A percentile compares a stretch with the other conserved stretches of the same genome.
These are phyloP conservation scores for Gynostemma pentaphyllum DNA, from an alignment of 306 rosid species.

Conservation along the genomic window DNA sequence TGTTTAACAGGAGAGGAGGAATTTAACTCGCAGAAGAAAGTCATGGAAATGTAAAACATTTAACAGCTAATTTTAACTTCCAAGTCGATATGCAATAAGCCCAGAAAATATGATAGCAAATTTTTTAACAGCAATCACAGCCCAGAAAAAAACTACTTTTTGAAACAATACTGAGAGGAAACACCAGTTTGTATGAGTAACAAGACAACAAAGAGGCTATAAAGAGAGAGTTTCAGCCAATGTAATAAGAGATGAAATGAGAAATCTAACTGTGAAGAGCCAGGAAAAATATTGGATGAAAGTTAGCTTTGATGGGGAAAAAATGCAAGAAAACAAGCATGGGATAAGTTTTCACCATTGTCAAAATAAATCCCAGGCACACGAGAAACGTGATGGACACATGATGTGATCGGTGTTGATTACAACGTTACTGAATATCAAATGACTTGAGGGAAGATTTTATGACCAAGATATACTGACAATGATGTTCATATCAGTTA, in stretches of 20 bases:
- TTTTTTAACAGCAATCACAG: not conserved
- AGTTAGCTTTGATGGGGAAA: not conserved
- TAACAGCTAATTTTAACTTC: not conserved
- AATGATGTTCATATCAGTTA: not conserved
- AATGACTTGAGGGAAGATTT: not conserved
- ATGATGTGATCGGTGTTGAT: not conserved
- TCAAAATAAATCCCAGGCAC: too few species aligned
- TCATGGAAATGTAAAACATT: not conserved
- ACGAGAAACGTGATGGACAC: not conserved
- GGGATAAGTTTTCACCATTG: too few species aligned
- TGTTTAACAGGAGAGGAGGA: conserved; percentile 14
- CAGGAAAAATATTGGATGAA: not conserved
- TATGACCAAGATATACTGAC: not conserved
- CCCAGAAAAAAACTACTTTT: not conserved
- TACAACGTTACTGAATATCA: not conserved
- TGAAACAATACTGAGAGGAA: not conserved
- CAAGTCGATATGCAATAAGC: not conserved
- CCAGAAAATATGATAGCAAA: not conserved
- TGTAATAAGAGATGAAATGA: not conserved
- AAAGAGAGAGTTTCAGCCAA: not conserved
- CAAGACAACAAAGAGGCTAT: not conserved
- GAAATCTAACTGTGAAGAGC: not conserved
- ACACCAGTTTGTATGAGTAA: too few species aligned
- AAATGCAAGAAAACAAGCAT: not conserved
- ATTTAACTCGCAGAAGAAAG: not conserved